These are phyloP conservation scores for Thraustochytrium striatum DNA, from an alignment of 352 stramenopile species.

Conservation along the genomic window DNA sequence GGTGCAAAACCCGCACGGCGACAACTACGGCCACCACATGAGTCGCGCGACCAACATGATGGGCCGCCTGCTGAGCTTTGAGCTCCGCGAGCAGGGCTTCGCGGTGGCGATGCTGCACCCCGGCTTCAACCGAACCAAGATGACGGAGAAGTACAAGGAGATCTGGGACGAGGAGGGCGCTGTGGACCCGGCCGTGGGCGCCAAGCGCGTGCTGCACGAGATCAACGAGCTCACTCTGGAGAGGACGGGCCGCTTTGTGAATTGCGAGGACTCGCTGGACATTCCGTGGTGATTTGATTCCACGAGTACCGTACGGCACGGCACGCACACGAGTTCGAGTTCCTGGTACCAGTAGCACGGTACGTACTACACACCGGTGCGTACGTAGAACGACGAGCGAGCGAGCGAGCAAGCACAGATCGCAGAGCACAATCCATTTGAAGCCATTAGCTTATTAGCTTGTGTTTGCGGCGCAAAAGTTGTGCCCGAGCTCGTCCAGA, in stretches of 20 bases:
- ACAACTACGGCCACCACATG: slow-evolving; percentile 69
- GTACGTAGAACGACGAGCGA: no score
- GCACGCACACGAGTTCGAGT: no score
- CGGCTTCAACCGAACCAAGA: slow-evolving; percentile 37
- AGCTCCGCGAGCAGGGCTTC: slow-evolving; percentile 31
- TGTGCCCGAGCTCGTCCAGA: not conserved
- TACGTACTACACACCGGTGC: no score
- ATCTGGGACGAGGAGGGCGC: slow-evolving; percentile 73
- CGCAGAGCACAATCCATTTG: no score
- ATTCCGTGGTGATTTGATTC: slow-evolving; percentile 65
- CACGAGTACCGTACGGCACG: not conserved
- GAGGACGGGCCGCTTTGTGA: slow-evolving; percentile 64
- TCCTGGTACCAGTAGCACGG: no score
- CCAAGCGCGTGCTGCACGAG: slow-evolving; percentile 68
- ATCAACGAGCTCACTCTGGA: slow-evolving; percentile 43
- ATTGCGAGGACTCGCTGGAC: slow-evolving; percentile 66
- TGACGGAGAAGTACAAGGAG: slow-evolving; percentile 61
- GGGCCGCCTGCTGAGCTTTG: slow-evolving; percentile 20
- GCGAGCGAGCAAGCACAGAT: no score
- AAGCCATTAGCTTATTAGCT: no score
- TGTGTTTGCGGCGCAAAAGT: slow-evolving; percentile 18
- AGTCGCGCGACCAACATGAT: slow-evolving; percentile 66
- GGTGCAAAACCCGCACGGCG: slow-evolving; percentile 63
- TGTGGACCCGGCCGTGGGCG: slow-evolving; percentile 61
- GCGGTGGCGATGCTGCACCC: slow-evolving; percentile 35